Evolutionary conservation across 106 monocot genomes (phyloP).

Genomic region (Amphibolis antarctica): DNA sequence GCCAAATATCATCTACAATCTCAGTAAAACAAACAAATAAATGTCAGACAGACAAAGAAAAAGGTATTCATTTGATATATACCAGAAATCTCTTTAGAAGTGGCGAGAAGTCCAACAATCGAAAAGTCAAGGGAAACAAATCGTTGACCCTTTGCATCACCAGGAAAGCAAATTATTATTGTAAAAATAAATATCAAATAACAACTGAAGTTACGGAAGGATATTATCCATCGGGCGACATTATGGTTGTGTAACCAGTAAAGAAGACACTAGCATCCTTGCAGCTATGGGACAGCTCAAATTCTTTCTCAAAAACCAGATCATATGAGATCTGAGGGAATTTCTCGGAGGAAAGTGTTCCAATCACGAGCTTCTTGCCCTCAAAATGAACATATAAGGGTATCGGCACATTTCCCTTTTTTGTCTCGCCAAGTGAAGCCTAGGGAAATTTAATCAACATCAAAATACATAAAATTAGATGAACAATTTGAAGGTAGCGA

Average conservation of each 20-base stretch:
- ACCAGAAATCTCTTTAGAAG: slow-evolving; percentile 16
- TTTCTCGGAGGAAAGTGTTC: slow-evolving; percentile 45
- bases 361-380: slow-evolving; percentile 54
- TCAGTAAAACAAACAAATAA: not conserved
- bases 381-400: slow-evolving; percentile 39
- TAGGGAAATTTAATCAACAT: not conserved
- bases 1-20: not conserved
- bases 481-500: not conserved
- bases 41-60: not conserved
- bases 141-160: not conserved
- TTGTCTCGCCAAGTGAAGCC: slow-evolving; percentile 52
- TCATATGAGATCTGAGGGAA: slow-evolving; percentile 53
- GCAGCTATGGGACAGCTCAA: slow-evolving; percentile 61
- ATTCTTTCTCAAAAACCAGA: slow-evolving; percentile 78
- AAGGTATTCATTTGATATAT: not conserved
- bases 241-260: slow-evolving; percentile 51
- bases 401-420: slow-evolving; percentile 40
- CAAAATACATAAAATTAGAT: not conserved
- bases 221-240: slow-evolving; percentile 27
- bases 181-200: not conserved
- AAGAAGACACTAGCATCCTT: slow-evolving; percentile 64
- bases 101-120: not conserved
- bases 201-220: slow-evolving; percentile 23
- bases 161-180: not conserved
- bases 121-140: slow-evolving; percentile 21